Evolutionary conservation across 345 rosid genomes (phyloP).

Genomic region (Hibiscus syriacus): DNA sequence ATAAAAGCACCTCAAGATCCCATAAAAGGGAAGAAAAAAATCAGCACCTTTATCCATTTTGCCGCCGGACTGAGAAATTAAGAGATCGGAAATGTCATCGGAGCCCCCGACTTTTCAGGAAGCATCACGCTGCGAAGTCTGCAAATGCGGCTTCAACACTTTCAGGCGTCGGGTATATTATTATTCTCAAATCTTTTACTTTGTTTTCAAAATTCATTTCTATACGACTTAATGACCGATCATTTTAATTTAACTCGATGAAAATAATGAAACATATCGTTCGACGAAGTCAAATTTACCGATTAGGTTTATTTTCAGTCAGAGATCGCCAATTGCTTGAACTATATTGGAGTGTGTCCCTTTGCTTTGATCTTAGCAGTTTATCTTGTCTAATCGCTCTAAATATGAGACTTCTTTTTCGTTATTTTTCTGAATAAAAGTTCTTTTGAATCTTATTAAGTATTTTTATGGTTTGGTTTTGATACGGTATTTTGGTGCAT

Average conservation of each 20-base stretch:
- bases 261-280: neutral
- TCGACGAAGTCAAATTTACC: neutral
- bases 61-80: neutral
- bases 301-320: neutral
- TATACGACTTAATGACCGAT: neutral
- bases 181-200: neutral
- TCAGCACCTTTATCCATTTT: neutral
- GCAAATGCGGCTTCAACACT: constrained; percentile 71
- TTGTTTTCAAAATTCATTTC: neutral
- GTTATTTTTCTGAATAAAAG: neutral
- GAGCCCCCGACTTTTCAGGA: constrained; percentile 73
- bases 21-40: no score
- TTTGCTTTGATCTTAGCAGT: constrained; percentile 2
- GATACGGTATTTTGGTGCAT: neutral
- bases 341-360: neutral
- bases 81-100: constrained; percentile 23
- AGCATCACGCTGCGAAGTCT: constrained; percentile 63
- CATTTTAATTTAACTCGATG: neutral
- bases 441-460: neutral
- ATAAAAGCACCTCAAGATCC: neutral
- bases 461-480: neutral
- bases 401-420: neutral
- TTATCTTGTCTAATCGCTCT: constrained; percentile 1
- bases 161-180: constrained; percentile 57
- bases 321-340: neutral